phyloP scores from a whole-genome alignment of 2,329 filamentous ascomycete genomes.

The Fusarium decemcellulare region DNA sequence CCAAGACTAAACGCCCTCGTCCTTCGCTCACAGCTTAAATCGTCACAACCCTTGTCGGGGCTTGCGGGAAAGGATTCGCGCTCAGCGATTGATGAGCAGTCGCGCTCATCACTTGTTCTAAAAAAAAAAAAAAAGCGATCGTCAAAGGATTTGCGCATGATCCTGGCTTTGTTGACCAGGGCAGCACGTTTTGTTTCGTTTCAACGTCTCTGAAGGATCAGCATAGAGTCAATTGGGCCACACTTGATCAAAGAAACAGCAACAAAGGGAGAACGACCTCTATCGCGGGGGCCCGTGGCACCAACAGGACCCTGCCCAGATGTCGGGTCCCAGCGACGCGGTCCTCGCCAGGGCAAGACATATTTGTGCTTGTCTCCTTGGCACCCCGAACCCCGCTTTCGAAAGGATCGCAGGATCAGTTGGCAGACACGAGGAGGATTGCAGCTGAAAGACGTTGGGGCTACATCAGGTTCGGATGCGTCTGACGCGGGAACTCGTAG shows the following conservation, averaged over 20 bases:
- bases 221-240: neutral
- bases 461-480: slow-evolving; percentile 1
- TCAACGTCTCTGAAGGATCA: no score
- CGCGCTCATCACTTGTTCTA: no score
- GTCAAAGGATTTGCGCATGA: neutral
- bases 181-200: neutral
- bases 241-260: no score
- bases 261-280: no score
- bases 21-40: neutral
- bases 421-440: neutral
- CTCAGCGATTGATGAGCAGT: no score
- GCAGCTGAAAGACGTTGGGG: neutral
- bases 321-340: slow-evolving; percentile 20
- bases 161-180: neutral
- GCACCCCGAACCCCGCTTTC: neutral
- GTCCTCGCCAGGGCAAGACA: slow-evolving; percentile 26
- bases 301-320: slow-evolving; percentile 25
- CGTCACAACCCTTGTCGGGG: neutral
- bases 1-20: neutral
- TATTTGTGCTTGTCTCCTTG: neutral
- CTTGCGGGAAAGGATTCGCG: neutral
- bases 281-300: slow-evolving; percentile 8
- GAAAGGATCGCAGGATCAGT: neutral
- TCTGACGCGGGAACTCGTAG: slow-evolving; percentile 8
- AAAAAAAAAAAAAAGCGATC: neutral